phyloP scores from a whole-genome alignment of 1,284 basidiomycete genomes.

The Puccinia hordei region DNA sequence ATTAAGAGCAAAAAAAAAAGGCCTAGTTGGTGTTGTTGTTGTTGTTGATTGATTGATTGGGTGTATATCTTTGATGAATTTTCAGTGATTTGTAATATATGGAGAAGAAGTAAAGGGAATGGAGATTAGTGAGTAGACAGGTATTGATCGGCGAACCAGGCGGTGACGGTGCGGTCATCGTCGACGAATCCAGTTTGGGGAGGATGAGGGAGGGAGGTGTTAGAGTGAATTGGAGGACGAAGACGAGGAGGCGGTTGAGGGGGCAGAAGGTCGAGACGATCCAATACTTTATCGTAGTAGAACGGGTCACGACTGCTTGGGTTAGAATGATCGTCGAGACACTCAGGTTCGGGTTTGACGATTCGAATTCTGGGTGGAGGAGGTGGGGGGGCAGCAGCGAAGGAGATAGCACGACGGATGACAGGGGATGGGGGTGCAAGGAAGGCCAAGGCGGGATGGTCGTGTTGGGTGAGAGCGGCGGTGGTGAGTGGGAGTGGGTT shows the following conservation, averaged over 20 bases:
- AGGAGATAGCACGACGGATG: conserved; percentile 18
- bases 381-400: conserved; percentile 18
- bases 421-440: conserved; percentile 12
- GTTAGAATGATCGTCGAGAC: conserved; percentile 50
- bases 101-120: too few relatives aligned
- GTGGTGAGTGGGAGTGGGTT: conserved; percentile 24
- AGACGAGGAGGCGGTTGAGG: conserved; percentile 5
- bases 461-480: conserved; percentile 38
- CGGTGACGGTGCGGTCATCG: conserved; percentile 28
- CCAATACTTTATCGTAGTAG: conserved; percentile 46
- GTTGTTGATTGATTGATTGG: too few relatives aligned
- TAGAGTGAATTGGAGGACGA: conserved; percentile 7
- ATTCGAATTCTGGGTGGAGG: conserved; percentile 33
- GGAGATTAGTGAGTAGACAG: background rate
- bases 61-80: too few relatives aligned
- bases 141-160: conserved; percentile 51
- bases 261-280: conserved; percentile 20
- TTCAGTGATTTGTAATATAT: too few relatives aligned
- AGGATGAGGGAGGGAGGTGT: background rate
- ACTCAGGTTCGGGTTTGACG: conserved; percentile 49
- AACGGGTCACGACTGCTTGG: conserved; percentile 50
- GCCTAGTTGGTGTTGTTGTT: too few relatives aligned
- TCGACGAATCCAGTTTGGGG: background rate
- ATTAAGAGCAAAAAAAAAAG: too few relatives aligned
- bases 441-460: conserved; percentile 37